Evolutionary conservation across 1,284 basidiomycete species (phyloP).

Genomic region (Leccinum solheimii): DNA sequence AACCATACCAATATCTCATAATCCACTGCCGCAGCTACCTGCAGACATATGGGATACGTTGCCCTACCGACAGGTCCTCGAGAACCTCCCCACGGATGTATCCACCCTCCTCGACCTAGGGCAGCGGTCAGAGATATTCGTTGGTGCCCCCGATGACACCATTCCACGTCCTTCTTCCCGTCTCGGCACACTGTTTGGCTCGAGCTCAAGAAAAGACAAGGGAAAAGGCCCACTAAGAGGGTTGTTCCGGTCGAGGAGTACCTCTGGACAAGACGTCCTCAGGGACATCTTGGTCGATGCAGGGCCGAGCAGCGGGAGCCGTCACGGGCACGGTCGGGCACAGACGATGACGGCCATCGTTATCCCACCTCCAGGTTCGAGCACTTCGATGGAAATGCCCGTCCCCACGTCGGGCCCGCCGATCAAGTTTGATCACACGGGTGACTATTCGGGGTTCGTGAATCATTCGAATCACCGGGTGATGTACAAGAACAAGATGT

Average conservation of each 20-base stretch:
- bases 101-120: slow-evolving; percentile 34
- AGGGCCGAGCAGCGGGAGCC: slow-evolving; percentile 18
- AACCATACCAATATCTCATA: slow-evolving; percentile 22
- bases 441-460: slow-evolving; percentile 46
- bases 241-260: slow-evolving; percentile 32
- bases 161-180: slow-evolving; percentile 18
- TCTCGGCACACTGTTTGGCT: slow-evolving; percentile 24
- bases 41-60: slow-evolving; percentile 49
- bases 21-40: slow-evolving; percentile 55
- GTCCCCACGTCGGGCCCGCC: slow-evolving; percentile 24
- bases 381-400: slow-evolving; percentile 13
- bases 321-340: slow-evolving; percentile 22
- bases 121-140: slow-evolving; percentile 12
- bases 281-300: slow-evolving; percentile 11
- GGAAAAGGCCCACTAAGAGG: slow-evolving; percentile 27
- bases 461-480: slow-evolving; percentile 60
- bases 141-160: slow-evolving; percentile 12
- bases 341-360: slow-evolving; percentile 27
- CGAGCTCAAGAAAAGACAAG: slow-evolving; percentile 24
- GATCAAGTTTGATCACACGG: slow-evolving; percentile 36
- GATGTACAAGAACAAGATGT: slow-evolving; percentile 49
- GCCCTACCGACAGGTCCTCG: slow-evolving; percentile 48
- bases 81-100: slow-evolving; percentile 47
- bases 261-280: slow-evolving; percentile 10
- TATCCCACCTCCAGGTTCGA: slow-evolving; percentile 18